Evolutionary conservation across 257 asterid species (phyloP), one percentile per base, ranked within the genome.

Genomic region (Handroanthus guayacan): DNA sequence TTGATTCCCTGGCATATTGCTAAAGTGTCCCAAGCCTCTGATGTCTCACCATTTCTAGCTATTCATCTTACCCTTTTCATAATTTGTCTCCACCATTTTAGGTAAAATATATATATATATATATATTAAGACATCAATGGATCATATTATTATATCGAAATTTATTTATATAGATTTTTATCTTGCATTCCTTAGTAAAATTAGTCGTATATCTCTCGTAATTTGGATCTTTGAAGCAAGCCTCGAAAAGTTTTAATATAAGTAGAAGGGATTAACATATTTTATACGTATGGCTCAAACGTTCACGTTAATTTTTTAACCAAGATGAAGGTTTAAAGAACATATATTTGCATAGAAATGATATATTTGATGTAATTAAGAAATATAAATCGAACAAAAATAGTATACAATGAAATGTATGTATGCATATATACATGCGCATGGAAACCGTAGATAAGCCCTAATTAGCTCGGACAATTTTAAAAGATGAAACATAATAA

Each of bases 1-100:
- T 41, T 70, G 39, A 38, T 54, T 70, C 65, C 64, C 25, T 41
- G 37, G 16, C n/a, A 36, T n/a, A 12, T 55, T 10, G 6, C 57
- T 51, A 51, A 51, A 51, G 6, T 51, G 57, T 51, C 3, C 36
- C 20, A 36, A 13, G 16, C 57, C 5, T 9, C 14, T 41, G 38
- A 48, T 77, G 78, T 56, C 57, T 65, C 70, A 36, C 70, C 70
- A 64, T 13, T 64, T 78, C 13, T 78, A 69, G 74, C 70, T 9
- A 34, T 57, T 13, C 38, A 62, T 39, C 14, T 39, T 51, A 38
- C 41, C 16, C 2, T 31, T 71, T 58, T 58, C 45, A 41, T 56
- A 6, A 25, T 48, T 31, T 77, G 57, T 69, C 76, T 61, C 71
- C 18, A 41, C 5, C 61, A 56, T 55, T 76, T 67, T 76, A 13